Evolutionary conservation across 192 early-diverging fungal genomes (phyloP), one percentile per base, ranked within the genome.

Genomic region (Tieghemiomyces parasiticus): DNA sequence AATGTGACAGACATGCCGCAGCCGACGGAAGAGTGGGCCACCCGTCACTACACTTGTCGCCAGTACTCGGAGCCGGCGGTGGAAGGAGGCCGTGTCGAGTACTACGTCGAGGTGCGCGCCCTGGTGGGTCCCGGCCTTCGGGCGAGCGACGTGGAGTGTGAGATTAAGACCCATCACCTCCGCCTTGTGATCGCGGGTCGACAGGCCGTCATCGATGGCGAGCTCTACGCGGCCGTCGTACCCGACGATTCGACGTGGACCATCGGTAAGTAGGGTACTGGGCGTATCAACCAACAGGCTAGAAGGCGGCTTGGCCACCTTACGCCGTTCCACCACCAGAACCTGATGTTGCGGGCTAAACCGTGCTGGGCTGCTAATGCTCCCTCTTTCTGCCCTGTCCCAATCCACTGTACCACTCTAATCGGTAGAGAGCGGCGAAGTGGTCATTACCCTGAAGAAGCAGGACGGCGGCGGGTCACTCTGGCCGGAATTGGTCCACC

Each of bases 71-170:
- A 64, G 13, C 53, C 66, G 63, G n/a, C n/a, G n/a, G n/a, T n/a
- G n/a, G n/a, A n/a, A n/a, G n/a, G n/a, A n/a, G 63, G 72, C 62
- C 38, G 66, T 54, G 67, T 63, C 74, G 46, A 47, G 25, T 19
- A 24, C 19, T 47, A 22, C 46, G 46, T 47, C 20, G 46, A 47
- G 19, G 25, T 47, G 3, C 20, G 19, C 20, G 46, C 25, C 25
- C 20, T 47, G 8, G 46, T 47, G 19, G 46, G 46, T 8, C 46
- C 46, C 6, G 45, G 62, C 13, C 71, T 71, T 3, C 60, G 67
- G 47, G 64, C 66, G 56, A 73, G 60, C 25, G 64, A 73, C 22
- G 62, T 66, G 31, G 66, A 79, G 31, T 49, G 67, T 19, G 30
- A 14, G 35, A 48, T 30, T 13, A 9, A 25, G 6, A 6, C 8